Evolutionary conservation across 345 rosid genomes (phyloP).

Genomic region (Boechera divaricarpa): DNA sequence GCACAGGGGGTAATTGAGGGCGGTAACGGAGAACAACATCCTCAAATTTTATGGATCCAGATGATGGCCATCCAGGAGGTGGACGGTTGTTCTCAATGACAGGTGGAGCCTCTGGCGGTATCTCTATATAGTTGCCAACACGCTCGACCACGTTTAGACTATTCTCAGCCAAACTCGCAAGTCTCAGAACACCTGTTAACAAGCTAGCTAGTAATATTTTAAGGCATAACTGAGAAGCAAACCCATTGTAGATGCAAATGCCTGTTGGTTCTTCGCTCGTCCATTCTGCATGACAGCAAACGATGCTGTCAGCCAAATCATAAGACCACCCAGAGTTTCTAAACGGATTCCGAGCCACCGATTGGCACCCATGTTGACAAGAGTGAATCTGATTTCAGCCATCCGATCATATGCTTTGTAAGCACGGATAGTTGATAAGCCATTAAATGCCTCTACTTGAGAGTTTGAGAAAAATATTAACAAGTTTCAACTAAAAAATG

Average conservation of each 20-base stretch:
- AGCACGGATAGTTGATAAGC: slow-evolving; percentile 90
- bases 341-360: slow-evolving; percentile 97
- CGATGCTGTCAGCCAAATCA: slow-evolving; percentile 98
- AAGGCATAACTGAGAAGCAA: slow-evolving; percentile 95
- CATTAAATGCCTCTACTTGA: slow-evolving; percentile 79
- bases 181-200: slow-evolving; percentile 89
- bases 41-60: slow-evolving; percentile 90
- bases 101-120: slow-evolving; percentile 88
- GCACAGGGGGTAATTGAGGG: slow-evolving; percentile 92
- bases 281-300: slow-evolving; percentile 98
- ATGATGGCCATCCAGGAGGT: slow-evolving; percentile 99
- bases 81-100: slow-evolving; percentile 84
- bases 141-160: slow-evolving; percentile 96
- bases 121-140: slow-evolving; percentile 84
- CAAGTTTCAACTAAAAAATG: too few species aligned
- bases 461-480: too few species aligned
- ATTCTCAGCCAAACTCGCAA: slow-evolving; percentile 98
- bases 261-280: slow-evolving; percentile 82
- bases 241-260: slow-evolving; percentile 97
- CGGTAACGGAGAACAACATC: slow-evolving; percentile 94
- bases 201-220: slow-evolving; percentile 69
- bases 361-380: slow-evolving; percentile 88
- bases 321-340: slow-evolving; percentile 91
- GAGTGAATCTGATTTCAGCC: slow-evolving; percentile 90
- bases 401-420: slow-evolving; percentile 96